A percentile compares a stretch with the other conserved stretches of the same genome.
phyloP scores from a whole-genome alignment of 257 asterid genomes.

The Solanum lignicaule region DNA sequence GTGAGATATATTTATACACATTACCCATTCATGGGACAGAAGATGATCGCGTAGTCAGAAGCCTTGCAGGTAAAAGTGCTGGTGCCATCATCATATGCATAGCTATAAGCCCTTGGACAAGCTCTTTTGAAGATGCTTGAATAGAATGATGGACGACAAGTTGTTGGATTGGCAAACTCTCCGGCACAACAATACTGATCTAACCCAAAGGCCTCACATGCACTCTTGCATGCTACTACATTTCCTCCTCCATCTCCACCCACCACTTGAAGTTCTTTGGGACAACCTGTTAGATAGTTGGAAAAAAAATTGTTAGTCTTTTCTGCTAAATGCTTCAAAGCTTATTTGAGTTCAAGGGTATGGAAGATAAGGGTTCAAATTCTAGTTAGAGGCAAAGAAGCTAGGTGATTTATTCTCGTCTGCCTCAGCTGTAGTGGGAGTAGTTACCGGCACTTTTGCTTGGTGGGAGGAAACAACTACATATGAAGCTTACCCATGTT shows the following conservation, averaged over 20 bases:
- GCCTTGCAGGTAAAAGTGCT: constrained; percentile 92
- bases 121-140: constrained; percentile 61
- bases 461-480: background rate
- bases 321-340: background rate
- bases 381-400: background rate
- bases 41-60: constrained; percentile 31
- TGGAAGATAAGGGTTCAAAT: background rate
- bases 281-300: constrained; percentile 47
- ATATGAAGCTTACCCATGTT: constrained; percentile 41
- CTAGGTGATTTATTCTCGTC: background rate
- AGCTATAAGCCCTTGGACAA: constrained; percentile 74
- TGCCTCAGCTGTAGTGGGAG: background rate
- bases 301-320: background rate
- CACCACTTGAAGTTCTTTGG: constrained; percentile 71
- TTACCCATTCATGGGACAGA: constrained; percentile 35
- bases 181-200: constrained; percentile 84
- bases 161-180: constrained; percentile 64
- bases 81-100: constrained; percentile 70
- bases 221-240: constrained; percentile 83
- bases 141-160: constrained; percentile 70
- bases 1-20: background rate
- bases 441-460: background rate
- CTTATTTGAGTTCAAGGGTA: too few species aligned
- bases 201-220: constrained; percentile 65
- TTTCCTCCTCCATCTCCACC: constrained; percentile 37